phyloP scores from a whole-genome alignment of 441 rosid species.

The Oxalis stricta region DNA sequence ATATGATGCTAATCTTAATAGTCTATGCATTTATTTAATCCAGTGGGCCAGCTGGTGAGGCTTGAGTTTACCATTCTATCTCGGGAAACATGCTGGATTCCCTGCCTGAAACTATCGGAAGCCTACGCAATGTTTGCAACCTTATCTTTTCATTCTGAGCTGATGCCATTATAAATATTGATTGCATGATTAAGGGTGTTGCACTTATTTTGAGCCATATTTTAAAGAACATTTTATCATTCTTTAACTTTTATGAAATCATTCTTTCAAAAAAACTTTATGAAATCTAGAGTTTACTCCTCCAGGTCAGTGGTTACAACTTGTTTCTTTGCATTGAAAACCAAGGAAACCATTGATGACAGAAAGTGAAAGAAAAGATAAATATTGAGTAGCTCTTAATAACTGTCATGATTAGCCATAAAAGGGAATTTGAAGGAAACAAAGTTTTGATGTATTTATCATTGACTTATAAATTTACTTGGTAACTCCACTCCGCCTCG shows the following conservation, averaged over 20 bases:
- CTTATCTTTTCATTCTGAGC: constrained; percentile 3
- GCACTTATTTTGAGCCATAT: not conserved
- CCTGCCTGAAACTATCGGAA: constrained; percentile 92
- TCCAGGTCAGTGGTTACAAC: not conserved
- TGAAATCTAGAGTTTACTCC: not conserved
- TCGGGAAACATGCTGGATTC: constrained; percentile 50
- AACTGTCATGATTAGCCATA: not conserved
- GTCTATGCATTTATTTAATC: constrained; percentile 2
- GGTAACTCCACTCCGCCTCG: too few relatives aligned
- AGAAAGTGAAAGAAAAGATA: not conserved
- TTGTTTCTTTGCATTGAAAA: not conserved
- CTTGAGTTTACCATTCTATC: constrained; percentile 74
- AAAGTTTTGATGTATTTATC: not conserved
- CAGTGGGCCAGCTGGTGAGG: constrained; percentile 93
- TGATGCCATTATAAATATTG: too few relatives aligned
- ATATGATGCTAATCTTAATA: constrained; percentile 6
- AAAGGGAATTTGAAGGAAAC: not conserved
- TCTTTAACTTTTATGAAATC: too few relatives aligned
- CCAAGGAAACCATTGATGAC: not conserved
- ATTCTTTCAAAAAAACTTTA: too few relatives aligned
- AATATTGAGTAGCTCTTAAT: not conserved
- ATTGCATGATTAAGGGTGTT: not conserved
- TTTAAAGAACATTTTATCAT: not conserved
- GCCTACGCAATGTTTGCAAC: constrained; percentile 77
- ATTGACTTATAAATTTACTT: not conserved